Base-by-base conservation (phyloP, 1,284 basidiomycete genomes). In the Spongiforma sp. region DNA sequence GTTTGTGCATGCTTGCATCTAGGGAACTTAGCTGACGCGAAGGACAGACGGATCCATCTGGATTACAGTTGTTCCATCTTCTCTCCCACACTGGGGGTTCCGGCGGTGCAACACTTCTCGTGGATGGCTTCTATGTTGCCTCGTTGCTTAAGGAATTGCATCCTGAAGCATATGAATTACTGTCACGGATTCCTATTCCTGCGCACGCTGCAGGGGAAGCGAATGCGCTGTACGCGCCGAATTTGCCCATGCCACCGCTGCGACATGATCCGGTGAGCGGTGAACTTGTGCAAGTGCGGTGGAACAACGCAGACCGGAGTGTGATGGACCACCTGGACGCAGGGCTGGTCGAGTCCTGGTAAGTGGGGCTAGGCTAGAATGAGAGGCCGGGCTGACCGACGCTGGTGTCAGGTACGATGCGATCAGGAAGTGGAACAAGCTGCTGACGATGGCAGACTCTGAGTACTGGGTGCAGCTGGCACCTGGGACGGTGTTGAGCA, bases 291-390 rank as follows among this genome's bases (percentile, higher is more conserved):
- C 89, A 94, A 67, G 90, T 98, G 17, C 80, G 96, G 50, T 99
- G 96, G 93, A 99, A 99, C 75, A 97, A 96, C 66, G 94, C 97
- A 71, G 97, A 99, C 77, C 82, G 97, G 56, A 95, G 93, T 65
- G 90, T 91, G 1, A 84, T 97, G 83, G 82, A 80, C 67, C 78
- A 84, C 71, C 63, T 95, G 70, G 82, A 82, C 11, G 79, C 87
- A 0, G 81, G 82, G 11, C 73, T 87, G 63, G 85, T 96, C 4
- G 89, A 91, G 69, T 80, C 84, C 57, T 96, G 93, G 93, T 90
- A 71, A 57, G 84, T 68, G 4, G n/a, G 3, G 46, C 36, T n/a
- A 1, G 48, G 4, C 15, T 5, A 14, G 33, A 6, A 43, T 28
- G 24, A 9, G 60, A 30, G 24, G 56, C 15, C 34, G 8, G 12